phyloP scores from a whole-genome alignment of 1,284 basidiomycete genomes.

The Coriolopsis trogii region DNA sequence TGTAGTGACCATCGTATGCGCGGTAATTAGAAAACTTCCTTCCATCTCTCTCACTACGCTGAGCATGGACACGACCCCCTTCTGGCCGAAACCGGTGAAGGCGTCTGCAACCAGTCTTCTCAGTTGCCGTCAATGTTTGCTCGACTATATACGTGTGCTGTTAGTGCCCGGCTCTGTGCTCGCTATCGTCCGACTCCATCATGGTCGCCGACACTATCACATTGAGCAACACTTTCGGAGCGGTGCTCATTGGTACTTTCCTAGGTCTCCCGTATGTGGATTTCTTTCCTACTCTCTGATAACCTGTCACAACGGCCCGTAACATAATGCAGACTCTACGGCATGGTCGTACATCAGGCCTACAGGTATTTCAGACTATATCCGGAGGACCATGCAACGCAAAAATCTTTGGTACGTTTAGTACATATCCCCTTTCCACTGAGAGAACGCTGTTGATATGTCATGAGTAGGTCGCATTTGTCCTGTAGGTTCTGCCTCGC shows the following conservation, averaged over 20 bases:
- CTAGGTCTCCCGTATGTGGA: conserved; percentile 8
- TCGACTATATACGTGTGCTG: too few species aligned
- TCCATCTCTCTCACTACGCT: too few species aligned
- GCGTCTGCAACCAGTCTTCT: too few species aligned
- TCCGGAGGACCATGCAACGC: background rate
- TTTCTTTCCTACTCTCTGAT: background rate
- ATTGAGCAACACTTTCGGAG: conserved; percentile 11
- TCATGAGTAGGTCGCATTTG: background rate
- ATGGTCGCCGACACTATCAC: too few species aligned
- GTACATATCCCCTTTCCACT: too few species aligned
- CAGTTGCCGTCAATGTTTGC: too few species aligned
- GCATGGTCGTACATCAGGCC: conserved; percentile 4
- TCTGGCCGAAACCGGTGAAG: too few species aligned
- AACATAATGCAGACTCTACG: conserved; percentile 4
- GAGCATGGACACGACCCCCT: too few species aligned
- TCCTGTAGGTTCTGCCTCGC: background rate
- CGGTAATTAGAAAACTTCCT: too few species aligned
- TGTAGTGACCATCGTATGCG: too few species aligned
- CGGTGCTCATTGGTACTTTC: conserved; percentile 12
- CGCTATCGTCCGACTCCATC: too few species aligned
- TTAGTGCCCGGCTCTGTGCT: too few species aligned
- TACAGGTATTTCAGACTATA: conserved; percentile 6
- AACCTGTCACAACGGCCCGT: background rate
- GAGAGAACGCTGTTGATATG: background rate
- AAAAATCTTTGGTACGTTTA: background rate